Evolutionary conservation across 2,329 filamentous ascomycete species (phyloP).

Genomic region (Diaporthe sp.): DNA sequence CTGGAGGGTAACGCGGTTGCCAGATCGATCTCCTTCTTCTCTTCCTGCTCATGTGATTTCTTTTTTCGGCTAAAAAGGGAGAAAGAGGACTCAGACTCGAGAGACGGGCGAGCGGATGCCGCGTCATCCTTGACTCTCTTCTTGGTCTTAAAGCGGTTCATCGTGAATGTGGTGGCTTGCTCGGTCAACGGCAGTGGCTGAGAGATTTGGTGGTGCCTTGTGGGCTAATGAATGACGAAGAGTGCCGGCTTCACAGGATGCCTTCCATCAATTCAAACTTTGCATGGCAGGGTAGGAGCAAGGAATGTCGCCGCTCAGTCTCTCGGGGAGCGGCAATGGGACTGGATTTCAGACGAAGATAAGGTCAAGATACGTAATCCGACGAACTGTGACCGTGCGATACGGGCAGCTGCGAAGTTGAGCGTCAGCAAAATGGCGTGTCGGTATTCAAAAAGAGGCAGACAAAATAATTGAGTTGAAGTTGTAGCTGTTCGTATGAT

Average conservation of each 20-base stretch:
- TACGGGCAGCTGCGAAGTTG: neutral
- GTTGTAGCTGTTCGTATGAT: conserved; percentile 1
- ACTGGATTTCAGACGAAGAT: conserved; percentile 10
- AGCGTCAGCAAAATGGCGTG: conserved; percentile 2
- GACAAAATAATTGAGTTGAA: neutral
- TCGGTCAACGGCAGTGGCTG: conserved; percentile 24
- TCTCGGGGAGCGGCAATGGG: neutral
- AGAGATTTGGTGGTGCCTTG: neutral
- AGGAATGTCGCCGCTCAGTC: neutral
- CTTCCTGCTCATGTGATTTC: conserved; percentile 68
- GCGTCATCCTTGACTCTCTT: conserved; percentile 76
- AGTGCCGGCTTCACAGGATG: conserved; percentile 24
- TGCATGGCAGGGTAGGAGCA: conserved; percentile 17
- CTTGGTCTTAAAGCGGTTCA: conserved; percentile 85
- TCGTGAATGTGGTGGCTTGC: conserved; percentile 52
- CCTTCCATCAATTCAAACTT: conserved; percentile 35
- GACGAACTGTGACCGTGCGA: conserved; percentile 20
- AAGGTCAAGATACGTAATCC: neutral
- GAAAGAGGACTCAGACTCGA: conserved; percentile 65
- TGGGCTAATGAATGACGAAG: conserved; percentile 4
- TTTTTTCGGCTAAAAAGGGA: conserved; percentile 71
- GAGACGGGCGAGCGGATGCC: conserved; percentile 59
- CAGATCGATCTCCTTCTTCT: conserved; percentile 80
- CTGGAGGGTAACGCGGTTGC: conserved; percentile 80
- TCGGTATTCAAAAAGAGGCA: neutral